phyloP scores from a whole-genome alignment of 208 protist species.

The Leishmania guyanensis region DNA sequence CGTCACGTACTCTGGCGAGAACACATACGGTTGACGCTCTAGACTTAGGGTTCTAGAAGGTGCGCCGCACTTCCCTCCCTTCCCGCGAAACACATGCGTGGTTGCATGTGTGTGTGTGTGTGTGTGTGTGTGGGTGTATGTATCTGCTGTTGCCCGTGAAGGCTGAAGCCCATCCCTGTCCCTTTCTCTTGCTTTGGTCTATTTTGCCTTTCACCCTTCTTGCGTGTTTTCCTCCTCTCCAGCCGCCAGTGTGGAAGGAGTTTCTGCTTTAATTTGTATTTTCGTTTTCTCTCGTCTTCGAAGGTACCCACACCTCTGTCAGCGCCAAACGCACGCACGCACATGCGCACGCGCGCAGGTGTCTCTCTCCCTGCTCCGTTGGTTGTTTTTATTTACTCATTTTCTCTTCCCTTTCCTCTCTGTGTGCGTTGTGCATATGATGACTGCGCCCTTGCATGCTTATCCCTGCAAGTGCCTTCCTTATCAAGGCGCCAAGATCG shows the following conservation, averaged over 20 bases:
- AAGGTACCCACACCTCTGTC: background rate
- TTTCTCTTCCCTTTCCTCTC: slow-evolving; percentile 1
- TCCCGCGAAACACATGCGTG: background rate
- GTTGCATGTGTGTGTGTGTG: background rate
- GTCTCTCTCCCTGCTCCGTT: background rate
- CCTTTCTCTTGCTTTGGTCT: background rate
- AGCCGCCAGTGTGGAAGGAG: background rate
- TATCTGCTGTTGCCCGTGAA: background rate
- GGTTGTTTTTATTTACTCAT: background rate
- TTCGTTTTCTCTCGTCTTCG: background rate
- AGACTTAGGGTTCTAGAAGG: background rate
- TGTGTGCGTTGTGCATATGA: slow-evolving; percentile 2
- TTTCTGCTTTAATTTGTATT: background rate
- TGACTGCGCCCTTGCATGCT: background rate
- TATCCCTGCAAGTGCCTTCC: background rate
- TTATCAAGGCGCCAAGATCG: background rate
- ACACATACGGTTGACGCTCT: slow-evolving; percentile 79
- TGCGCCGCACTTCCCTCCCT: background rate
- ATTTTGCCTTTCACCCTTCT: background rate
- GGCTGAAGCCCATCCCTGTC: background rate
- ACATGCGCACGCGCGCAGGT: background rate
- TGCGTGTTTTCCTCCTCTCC: background rate
- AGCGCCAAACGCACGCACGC: background rate
- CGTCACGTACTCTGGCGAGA: slow-evolving; percentile 88
- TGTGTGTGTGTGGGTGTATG: background rate